Conservation (phyloP, 2,329 filamentous ascomycete genomes). For the Aureobasidium sp. region DNA sequence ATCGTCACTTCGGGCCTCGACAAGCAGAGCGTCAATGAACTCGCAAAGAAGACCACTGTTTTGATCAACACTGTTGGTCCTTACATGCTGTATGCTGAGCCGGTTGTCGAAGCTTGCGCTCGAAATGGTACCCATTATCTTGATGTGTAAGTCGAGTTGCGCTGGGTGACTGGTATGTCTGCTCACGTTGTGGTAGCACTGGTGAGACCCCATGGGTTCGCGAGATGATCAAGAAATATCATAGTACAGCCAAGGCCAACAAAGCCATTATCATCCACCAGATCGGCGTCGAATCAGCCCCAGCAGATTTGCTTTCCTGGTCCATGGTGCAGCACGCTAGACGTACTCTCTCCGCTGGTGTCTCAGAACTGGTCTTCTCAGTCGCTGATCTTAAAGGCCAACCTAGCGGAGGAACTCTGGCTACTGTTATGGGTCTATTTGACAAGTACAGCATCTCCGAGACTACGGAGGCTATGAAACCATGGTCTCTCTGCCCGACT, state of each 20-base stretch:
- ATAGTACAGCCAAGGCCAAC: conserved; percentile 52
- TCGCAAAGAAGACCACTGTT: conserved; percentile 51
- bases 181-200: conserved; percentile 30
- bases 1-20: conserved; percentile 43
- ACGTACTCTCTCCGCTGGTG: conserved; percentile 43
- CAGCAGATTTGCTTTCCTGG: conserved; percentile 50
- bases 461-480: conserved; percentile 43
- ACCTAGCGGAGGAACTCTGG: conserved; percentile 53
- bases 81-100: conserved; percentile 57
- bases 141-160: conserved; percentile 37
- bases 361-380: conserved; percentile 45
- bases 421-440: conserved; percentile 56
- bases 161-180: too few species aligned
- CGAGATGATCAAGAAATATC: conserved; percentile 55
- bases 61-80: conserved; percentile 58
- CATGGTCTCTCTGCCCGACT: conserved; percentile 45
- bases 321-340: conserved; percentile 48
- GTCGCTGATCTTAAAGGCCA: conserved; percentile 49
- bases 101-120: conserved; percentile 58
- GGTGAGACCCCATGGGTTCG: conserved; percentile 59
- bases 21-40: conserved; percentile 41
- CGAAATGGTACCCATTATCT: conserved; percentile 60
- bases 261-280: conserved; percentile 57
- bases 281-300: conserved; percentile 55
- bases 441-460: conserved; percentile 34